Percentiles rank a stretch among this genome's conserved stretches.
Evolutionary conservation across 129 eudicot genomes (phyloP).

Genomic region (Pseudognaphalium luteoalbum): DNA sequence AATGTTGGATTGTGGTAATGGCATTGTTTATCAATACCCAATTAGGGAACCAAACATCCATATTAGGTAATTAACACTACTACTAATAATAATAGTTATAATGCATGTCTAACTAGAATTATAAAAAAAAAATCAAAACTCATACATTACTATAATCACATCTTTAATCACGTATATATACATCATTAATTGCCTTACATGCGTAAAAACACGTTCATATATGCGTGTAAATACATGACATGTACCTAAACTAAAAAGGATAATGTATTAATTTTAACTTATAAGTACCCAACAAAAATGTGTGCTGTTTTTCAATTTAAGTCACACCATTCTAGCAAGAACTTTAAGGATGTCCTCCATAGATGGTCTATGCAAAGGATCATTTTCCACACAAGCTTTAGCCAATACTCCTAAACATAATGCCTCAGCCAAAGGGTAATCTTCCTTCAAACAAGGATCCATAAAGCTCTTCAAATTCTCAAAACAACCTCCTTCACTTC

Average conservation of each 20-base stretch:
- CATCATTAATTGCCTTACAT: too few relatives aligned
- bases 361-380: conserved; percentile 71
- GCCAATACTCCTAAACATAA: conserved; percentile 80
- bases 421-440: conserved; percentile 81
- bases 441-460: conserved; percentile 66
- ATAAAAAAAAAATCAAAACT: too few relatives aligned
- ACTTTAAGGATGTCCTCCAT: conserved; percentile 79
- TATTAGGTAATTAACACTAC: too few relatives aligned
- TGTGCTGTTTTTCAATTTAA: neutral
- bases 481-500: conserved; percentile 68
- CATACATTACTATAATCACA: neutral
- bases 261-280: too few relatives aligned
- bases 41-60: too few relatives aligned
- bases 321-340: conserved; percentile 73
- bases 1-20: too few relatives aligned
- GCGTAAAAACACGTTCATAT: neutral
- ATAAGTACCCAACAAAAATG: neutral
- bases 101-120: too few relatives aligned
- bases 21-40: too few relatives aligned
- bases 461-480: conserved; percentile 61
- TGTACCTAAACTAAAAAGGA: neutral
- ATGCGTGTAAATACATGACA: too few relatives aligned
- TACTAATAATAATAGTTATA: too few relatives aligned
- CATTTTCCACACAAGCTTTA: conserved; percentile 71
- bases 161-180: neutral